Percentiles rank a stretch among this genome's conserved stretches.
Conservation (phyloP, 441 rosid genomes). For the Mallotus japonicus region DNA sequence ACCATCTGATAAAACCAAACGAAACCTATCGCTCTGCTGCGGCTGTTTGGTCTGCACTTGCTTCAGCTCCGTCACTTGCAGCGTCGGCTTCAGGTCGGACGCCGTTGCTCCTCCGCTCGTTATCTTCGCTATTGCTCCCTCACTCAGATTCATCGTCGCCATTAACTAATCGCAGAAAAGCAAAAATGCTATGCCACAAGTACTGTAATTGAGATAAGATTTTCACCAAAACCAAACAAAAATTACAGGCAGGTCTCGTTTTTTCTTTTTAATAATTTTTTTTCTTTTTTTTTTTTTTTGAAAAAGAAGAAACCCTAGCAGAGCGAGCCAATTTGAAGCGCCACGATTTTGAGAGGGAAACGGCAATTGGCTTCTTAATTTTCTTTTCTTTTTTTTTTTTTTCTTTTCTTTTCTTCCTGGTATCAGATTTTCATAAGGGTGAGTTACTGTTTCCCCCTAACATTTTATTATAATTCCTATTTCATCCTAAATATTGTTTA, state of each 20-base stretch:
- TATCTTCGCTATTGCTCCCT: conserved; percentile 51
- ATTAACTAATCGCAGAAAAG: not conserved
- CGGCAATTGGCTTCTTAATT: not conserved
- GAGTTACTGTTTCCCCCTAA: too few relatives aligned
- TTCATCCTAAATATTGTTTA: too few relatives aligned
- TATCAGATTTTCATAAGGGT: too few relatives aligned
- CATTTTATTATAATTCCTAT: too few relatives aligned
- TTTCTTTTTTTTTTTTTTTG: too few relatives aligned
- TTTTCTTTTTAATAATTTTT: too few relatives aligned
- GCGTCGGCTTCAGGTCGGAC: conserved; percentile 55
- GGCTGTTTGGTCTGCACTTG: conserved; percentile 44
- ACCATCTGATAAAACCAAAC: conserved; percentile 70
- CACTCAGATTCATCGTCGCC: conserved; percentile 47
- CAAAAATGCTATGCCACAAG: not conserved
- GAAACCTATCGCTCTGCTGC: conserved; percentile 48
- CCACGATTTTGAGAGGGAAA: conserved; percentile 28
- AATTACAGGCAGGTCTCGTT: too few relatives aligned
- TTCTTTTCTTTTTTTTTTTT: too few relatives aligned
- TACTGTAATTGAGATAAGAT: too few relatives aligned
- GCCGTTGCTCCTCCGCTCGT: conserved; percentile 37
- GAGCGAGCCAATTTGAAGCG: not conserved
- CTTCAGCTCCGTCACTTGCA: conserved; percentile 69
- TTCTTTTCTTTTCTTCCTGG: too few relatives aligned
- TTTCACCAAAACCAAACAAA: not conserved
- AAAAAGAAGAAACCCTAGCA: conserved; percentile 11